A percentile compares a stretch with the other conserved stretches of the same genome.
Conservation (phyloP, 495 filamentous ascomycete species). For the Aspergillus steynii region DNA sequence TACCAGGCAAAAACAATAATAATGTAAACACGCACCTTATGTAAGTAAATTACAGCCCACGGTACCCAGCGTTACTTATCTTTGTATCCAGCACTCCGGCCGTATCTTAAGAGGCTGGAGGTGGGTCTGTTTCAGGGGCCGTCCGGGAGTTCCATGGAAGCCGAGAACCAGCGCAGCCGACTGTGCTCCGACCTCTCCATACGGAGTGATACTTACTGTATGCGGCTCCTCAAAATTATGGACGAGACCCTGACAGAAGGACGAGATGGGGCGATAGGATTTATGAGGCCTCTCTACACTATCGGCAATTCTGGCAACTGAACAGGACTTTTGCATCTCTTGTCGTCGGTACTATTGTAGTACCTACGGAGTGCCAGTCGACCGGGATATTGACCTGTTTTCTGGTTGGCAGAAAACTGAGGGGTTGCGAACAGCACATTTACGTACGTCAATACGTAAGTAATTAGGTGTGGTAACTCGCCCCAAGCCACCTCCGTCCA, state of each 20-base stretch:
- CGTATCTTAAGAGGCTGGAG: slow-evolving; percentile 7
- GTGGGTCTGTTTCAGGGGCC: slow-evolving; percentile 26
- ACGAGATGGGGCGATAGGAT: too few species aligned
- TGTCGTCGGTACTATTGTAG: too few species aligned
- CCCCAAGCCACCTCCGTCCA: not conserved
- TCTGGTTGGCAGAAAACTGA: not conserved
- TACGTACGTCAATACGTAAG: slow-evolving; percentile 11
- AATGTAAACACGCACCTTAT: slow-evolving; percentile 12
- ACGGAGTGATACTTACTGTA: too few species aligned
- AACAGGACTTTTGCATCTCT: too few species aligned
- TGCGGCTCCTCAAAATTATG: too few species aligned
- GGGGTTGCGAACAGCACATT: slow-evolving; percentile 10
- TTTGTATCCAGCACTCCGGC: too few species aligned
- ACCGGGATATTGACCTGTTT: not conserved
- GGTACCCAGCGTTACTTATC: slow-evolving; percentile 1
- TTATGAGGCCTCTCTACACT: too few species aligned
- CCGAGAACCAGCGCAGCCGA: slow-evolving; percentile 11
- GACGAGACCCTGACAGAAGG: too few species aligned
- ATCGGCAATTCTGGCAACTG: too few species aligned
- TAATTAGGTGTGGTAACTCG: not conserved
- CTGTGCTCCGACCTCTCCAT: not conserved
- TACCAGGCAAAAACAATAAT: slow-evolving; percentile 13
- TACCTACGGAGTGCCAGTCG: too few species aligned
- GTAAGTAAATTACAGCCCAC: slow-evolving; percentile 9
- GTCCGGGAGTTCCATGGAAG: slow-evolving; percentile 21